Conservation (phyloP, 352 stramenopile genomes). For the Thalassiosira allenii region DNA sequence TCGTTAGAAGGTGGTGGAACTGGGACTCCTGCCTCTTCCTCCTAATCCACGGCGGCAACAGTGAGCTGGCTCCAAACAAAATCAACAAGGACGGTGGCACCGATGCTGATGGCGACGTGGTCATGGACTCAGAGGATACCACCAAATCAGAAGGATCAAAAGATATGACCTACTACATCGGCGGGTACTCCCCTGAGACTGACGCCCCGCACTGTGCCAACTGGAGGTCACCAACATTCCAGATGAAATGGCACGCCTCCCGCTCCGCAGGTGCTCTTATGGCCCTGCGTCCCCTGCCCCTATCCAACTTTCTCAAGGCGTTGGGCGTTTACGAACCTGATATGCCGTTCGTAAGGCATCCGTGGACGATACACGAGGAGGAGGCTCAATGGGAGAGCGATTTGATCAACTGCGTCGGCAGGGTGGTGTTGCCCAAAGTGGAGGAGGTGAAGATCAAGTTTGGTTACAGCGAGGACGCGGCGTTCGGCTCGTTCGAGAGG, state of each 20-base stretch:
- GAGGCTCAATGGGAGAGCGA: constrained; percentile 53
- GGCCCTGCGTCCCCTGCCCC: constrained; percentile 64
- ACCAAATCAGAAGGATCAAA: constrained; percentile 4
- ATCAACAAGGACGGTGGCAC: constrained; percentile 5
- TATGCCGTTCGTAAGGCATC: constrained; percentile 79
- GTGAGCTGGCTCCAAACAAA: neutral
- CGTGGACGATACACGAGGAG: constrained; percentile 76
- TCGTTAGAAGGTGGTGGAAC: constrained; percentile 73
- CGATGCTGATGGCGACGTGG: constrained; percentile 51
- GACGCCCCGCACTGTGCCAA: constrained; percentile 49
- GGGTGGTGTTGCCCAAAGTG: constrained; percentile 45
- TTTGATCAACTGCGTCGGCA: constrained; percentile 42
- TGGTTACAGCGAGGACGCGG: constrained; percentile 34
- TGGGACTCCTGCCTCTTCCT: constrained; percentile 78
- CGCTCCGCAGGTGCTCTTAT: constrained; percentile 68
- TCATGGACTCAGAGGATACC: constrained; percentile 34
- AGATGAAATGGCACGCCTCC: constrained; percentile 74
- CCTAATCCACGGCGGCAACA: constrained; percentile 51
- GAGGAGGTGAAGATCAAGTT: constrained; percentile 46
- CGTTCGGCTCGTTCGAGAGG: constrained; percentile 8
- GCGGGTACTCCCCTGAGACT: constrained; percentile 65
- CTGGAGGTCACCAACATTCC: constrained; percentile 55
- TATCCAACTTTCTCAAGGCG: constrained; percentile 66
- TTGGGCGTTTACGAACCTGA: constrained; percentile 59
- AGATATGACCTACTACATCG: constrained; percentile 57